These are phyloP conservation scores for Dryas integrifolia DNA, from an alignment of 331 rosid genomes.

Conservation along the genomic window DNA sequence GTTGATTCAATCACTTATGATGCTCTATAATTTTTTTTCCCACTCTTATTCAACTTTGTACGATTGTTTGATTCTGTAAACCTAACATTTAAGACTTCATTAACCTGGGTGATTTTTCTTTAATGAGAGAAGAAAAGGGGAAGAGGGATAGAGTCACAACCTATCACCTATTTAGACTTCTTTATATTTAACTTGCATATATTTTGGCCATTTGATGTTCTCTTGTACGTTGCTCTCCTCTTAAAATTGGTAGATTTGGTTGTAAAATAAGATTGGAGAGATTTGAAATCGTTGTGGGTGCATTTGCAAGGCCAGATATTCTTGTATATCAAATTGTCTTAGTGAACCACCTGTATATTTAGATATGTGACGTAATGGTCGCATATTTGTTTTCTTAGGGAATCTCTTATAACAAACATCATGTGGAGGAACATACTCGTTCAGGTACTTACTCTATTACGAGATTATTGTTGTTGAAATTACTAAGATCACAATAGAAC, in stretches of 20 bases:
- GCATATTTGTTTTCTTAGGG: conserved; percentile 53
- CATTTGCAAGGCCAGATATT: not conserved
- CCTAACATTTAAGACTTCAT: too few species aligned
- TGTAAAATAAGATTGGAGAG: not conserved
- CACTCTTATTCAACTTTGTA: too few species aligned
- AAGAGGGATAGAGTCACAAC: not conserved
- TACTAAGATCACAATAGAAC: conserved; percentile 7
- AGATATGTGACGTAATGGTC: conserved; percentile 14
- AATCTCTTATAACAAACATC: conserved; percentile 90
- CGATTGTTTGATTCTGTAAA: too few species aligned
- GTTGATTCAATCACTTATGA: too few species aligned
- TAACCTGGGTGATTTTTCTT: too few species aligned
- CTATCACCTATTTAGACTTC: not conserved
- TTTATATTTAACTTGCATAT: not conserved
- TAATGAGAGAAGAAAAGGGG: too few species aligned
- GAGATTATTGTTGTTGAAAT: not conserved
- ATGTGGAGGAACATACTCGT: conserved; percentile 95
- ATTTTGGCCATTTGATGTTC: not conserved
- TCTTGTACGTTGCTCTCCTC: not conserved
- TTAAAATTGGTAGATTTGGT: not conserved
- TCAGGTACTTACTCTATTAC: conserved; percentile 50
- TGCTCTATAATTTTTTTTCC: too few species aligned
- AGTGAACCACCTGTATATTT: not conserved
- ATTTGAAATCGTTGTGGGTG: not conserved
- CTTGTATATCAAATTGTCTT: not conserved